Evolutionary conservation across 768 basidiomycete species (phyloP), one percentile per base, ranked within the genome.

Genomic region (Leucogyrophana mollusca): DNA sequence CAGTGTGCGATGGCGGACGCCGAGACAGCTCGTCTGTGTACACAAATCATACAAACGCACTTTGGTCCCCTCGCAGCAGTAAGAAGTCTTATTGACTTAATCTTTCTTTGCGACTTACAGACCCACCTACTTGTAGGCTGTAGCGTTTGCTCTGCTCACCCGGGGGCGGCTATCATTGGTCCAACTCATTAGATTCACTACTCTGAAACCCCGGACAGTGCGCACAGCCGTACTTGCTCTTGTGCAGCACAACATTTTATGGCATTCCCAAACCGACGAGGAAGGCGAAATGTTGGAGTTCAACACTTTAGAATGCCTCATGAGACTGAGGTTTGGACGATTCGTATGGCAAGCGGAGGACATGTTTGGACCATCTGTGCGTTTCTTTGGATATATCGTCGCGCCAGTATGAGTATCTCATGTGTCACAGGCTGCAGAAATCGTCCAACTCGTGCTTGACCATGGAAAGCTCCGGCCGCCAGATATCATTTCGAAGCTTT

Each of bases 211-310:
- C 9, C 80, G 84, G 20, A 81, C 76, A 1, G 77, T 85, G 11
- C 82, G 87, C 43, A 82, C 83, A 21, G 76, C 82, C 16, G 69
- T 94, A 16, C 71, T 96, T 36, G 78, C 86, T 36, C 78, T 97
- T 43, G 76, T 94, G 14, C 94, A 97, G 61, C 94, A 97, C 61
- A 94, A 96, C 65, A 66, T 96, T 35, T 73, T 94, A 35, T 94
- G 92, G 89, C 90, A 93, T 59, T 79, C 85, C 8, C 77, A 77
- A 32, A 76, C 76, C 4, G 83, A 83, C 8, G 81, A 83, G n/a
- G 85, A 82, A 34, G 81, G 79, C 4, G 87, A 87, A 52, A 77
- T 88, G 47, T 73, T 89, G 39, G 93, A 96, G 62, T 72, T 95
- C 52, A 92, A 93, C 57, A 69, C 82, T 11, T 80, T 87, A 44